Evolutionary conservation across 1,284 basidiomycete genomes (phyloP).

Genomic region (Irpex sp.): DNA sequence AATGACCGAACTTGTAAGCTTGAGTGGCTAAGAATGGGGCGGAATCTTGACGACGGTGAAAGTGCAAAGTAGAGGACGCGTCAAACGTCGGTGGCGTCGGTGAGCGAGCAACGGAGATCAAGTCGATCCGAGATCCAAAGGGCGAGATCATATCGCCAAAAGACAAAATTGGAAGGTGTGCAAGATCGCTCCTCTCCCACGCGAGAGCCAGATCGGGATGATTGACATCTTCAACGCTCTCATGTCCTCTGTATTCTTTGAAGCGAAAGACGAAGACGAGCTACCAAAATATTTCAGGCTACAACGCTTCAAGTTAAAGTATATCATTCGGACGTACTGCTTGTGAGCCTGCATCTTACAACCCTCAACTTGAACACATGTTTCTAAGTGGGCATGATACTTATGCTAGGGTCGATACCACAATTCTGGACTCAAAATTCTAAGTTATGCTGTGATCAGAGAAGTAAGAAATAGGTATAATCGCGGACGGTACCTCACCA

Average conservation of each 20-base stretch:
- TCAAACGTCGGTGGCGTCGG: neutral
- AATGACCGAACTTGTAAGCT: no score
- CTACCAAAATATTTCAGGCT: no score
- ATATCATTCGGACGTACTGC: no score
- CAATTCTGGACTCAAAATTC: no score
- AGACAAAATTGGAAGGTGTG: neutral
- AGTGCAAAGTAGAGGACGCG: neutral
- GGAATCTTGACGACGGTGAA: neutral
- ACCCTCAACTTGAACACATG: no score
- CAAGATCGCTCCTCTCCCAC: neutral
- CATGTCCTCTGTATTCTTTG: neutral
- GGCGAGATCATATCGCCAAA: neutral
- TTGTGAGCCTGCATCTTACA: no score
- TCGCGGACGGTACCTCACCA: no score
- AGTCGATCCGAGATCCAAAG: neutral
- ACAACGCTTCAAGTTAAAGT: no score
- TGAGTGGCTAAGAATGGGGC: neutral
- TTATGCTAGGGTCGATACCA: no score
- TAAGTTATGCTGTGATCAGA: no score
- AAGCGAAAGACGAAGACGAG: neutral
- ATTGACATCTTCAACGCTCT: neutral
- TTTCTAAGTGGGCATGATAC: no score
- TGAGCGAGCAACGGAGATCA: neutral
- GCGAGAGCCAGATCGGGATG: neutral
- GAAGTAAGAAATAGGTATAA: no score